These are phyloP conservation scores for Starmerella bombi DNA, from an alignment of 805 yeast species.

Conservation along the genomic window DNA sequence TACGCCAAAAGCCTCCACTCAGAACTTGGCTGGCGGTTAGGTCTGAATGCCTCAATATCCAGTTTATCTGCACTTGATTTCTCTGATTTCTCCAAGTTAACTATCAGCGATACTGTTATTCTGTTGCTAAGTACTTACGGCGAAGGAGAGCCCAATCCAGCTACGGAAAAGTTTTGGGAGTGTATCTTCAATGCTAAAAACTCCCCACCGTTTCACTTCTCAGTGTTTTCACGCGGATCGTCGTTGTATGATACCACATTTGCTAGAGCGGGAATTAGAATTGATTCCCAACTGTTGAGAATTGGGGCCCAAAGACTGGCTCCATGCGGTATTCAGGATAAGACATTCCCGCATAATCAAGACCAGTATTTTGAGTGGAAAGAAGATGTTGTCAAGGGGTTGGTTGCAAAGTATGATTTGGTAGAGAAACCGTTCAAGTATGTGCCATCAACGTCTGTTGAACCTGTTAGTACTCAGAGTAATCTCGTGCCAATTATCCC, in stretches of 20 bases:
- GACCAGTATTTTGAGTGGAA: conserved; percentile 78
- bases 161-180: conserved; percentile 33
- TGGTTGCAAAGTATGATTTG: conserved; percentile 43
- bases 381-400: conserved; percentile 44
- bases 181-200: conserved; percentile 35
- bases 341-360: conserved; percentile 67
- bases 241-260: conserved; percentile 63
- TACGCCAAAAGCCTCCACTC: conserved; percentile 66
- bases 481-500: background rate
- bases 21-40: conserved; percentile 60
- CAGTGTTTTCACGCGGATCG: conserved; percentile 70
- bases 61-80: conserved; percentile 63
- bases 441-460: conserved; percentile 40
- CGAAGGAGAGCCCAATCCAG: conserved; percentile 81
- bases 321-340: conserved; percentile 63
- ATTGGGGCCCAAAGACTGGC: conserved; percentile 55
- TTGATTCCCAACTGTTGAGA: conserved; percentile 33
- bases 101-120: conserved; percentile 38
- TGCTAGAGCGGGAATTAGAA: conserved; percentile 52
- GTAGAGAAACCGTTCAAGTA: conserved; percentile 58
- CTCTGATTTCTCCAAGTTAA: conserved; percentile 46
- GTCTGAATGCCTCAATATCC: conserved; percentile 51
- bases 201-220: conserved; percentile 37
- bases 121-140: conserved; percentile 72
- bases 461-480: background rate